A percentile compares a stretch with the other conserved stretches of the same genome.
These are phyloP conservation scores for Scedosporium minutisporum DNA, from an alignment of 2,329 filamentous ascomycete species.

Conservation along the genomic window DNA sequence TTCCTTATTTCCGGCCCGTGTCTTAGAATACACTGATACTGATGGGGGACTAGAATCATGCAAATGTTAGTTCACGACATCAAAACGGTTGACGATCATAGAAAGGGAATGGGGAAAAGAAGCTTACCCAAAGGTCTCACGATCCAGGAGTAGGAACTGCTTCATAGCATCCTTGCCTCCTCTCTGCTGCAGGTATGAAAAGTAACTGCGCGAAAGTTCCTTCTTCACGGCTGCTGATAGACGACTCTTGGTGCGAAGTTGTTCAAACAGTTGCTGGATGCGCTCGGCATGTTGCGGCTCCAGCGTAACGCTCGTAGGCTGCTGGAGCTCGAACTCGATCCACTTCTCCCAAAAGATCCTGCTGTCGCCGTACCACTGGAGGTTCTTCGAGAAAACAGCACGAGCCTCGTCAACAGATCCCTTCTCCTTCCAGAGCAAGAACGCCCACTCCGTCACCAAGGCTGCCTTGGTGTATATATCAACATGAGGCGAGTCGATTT, in stretches of 20 bases:
- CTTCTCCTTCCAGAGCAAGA: conserved; percentile 78
- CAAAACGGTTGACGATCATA: background rate
- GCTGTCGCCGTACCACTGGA: conserved; percentile 77
- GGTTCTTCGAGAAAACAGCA: conserved; percentile 71
- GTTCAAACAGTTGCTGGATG: conserved; percentile 72
- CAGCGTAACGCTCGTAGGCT: conserved; percentile 57
- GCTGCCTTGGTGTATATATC: conserved; percentile 77
- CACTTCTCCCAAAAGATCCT: conserved; percentile 84
- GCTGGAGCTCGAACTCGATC: conserved; percentile 79
- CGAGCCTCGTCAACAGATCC: conserved; percentile 73
- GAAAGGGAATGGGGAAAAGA: background rate
- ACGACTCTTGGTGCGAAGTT: conserved; percentile 63
- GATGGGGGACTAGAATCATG: conserved; percentile 32
- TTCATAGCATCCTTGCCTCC: conserved; percentile 78
- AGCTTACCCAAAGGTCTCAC: conserved; percentile 73
- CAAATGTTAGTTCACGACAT: conserved; percentile 7
- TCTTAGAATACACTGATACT: conserved; percentile 29
- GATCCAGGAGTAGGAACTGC: conserved; percentile 74
- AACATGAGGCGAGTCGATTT: conserved; percentile 64
- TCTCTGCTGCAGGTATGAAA: conserved; percentile 73
- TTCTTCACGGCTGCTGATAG: conserved; percentile 60
- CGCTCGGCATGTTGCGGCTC: conserved; percentile 59
- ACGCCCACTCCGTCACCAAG: conserved; percentile 80
- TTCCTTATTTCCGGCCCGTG: conserved; percentile 31
- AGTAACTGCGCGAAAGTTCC: conserved; percentile 68